Percentiles rank a stretch among this genome's conserved stretches.
phyloP scores from a whole-genome alignment of 164 flowering plant species.

The Magnolia changhungtana region DNA sequence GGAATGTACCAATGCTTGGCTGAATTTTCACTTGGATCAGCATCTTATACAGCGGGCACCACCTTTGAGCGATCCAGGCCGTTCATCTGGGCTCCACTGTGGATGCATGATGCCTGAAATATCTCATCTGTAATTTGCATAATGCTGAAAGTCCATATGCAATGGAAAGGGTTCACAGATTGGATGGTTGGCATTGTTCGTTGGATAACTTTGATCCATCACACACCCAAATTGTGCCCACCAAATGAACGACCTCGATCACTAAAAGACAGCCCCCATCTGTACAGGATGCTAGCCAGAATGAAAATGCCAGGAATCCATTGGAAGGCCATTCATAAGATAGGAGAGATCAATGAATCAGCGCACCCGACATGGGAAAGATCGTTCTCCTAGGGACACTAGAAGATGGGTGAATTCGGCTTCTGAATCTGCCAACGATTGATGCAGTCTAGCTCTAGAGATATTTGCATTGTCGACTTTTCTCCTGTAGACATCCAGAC shows the following conservation, averaged over 20 bases:
- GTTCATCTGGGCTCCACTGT: background rate
- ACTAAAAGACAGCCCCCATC: background rate
- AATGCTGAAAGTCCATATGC: background rate
- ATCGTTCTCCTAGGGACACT: slow-evolving; percentile 75
- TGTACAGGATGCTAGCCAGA: background rate
- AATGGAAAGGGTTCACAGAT: background rate
- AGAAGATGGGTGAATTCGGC: slow-evolving; percentile 82
- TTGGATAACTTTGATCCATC: background rate
- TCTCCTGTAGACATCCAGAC: slow-evolving; percentile 72
- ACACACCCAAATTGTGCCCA: background rate
- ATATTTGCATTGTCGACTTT: slow-evolving; percentile 79
- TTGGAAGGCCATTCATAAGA: background rate
- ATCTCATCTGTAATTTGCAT: background rate
- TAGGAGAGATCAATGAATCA: background rate
- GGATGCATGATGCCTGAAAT: background rate
- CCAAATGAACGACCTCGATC: background rate
- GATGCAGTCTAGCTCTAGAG: slow-evolving; percentile 80
- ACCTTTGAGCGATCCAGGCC: background rate
- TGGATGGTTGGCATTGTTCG: background rate
- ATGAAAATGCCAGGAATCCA: background rate
- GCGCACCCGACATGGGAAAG: slow-evolving; percentile 73
- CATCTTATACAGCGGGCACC: background rate
- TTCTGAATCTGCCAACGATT: slow-evolving; percentile 73
- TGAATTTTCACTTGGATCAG: background rate
- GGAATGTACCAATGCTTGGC: background rate